Evolutionary conservation across 2,329 filamentous ascomycete species (phyloP), one percentile per base, ranked within the genome.

Genomic region (Colletotrichum sp.): DNA sequence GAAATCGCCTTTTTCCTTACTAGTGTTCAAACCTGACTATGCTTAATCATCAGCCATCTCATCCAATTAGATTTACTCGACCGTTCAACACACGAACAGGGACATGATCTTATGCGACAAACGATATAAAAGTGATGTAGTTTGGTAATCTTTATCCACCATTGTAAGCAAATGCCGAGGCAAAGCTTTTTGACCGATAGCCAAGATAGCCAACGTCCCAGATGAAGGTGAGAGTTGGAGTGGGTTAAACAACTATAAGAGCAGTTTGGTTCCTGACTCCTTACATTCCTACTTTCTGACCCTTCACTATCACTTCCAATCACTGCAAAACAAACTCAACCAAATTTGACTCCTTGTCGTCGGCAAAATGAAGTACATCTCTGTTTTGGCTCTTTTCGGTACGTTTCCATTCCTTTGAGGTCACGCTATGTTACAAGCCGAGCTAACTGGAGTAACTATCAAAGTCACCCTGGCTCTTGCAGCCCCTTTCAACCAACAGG

Each of bases 311-410:
- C 28, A 30, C 28, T 12, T n/a, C 3, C 27, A 52, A 8, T 6
- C 10, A 52, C 10, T 7, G 6, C 43, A 22, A 60, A 32, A 32
- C 27, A 60, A 25, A 16, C 13, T 28, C n/a, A 6, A 25, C 8
- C 22, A 58, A 28, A 15, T 28, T 27, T 8, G 0, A 25, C 55
- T 58, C 25, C n/a, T 16, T 5, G 10, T 28, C 25, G 13, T 16
- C 30, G 18, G 3, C 30, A 62, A 62, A 34, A 62, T 62, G 58
- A 62, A 36, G 30, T 36, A 22, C 18, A 32, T 62, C 58, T 34
- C 30, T 22, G 30, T 62, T 25, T 22, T 62, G 58, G 58, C 58
- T 22, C 30, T 62, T 28, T 62, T 62, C 30, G 10, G 58, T 62
- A 62, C 28, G 58, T 52, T 52, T 8, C 10, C 4, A 5, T 52